These are phyloP conservation scores for Penicillium parvum DNA, from an alignment of 495 filamentous ascomycete species.

Conservation along the genomic window DNA sequence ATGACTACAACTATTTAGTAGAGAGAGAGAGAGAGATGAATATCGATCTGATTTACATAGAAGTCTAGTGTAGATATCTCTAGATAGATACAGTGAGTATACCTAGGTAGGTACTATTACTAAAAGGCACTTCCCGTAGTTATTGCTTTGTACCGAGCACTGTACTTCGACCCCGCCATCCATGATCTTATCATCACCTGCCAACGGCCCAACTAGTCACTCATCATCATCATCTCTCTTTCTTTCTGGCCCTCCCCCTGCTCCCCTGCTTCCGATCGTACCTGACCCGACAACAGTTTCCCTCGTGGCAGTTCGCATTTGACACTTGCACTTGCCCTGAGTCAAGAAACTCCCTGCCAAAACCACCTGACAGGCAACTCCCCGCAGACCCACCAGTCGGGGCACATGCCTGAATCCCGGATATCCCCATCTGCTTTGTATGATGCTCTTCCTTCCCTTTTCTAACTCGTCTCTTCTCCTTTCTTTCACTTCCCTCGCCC, in stretches of 20 bases:
- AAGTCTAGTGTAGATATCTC: no score
- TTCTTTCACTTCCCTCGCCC: conserved; percentile 1
- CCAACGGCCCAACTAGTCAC: no score
- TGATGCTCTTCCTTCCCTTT: not conserved
- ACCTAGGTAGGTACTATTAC: no score
- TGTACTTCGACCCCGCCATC: no score
- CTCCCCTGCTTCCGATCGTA: not conserved
- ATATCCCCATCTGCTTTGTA: conserved; percentile 2
- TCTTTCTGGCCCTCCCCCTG: no score
- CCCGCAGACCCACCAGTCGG: conserved; percentile 7
- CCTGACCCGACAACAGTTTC: not conserved
- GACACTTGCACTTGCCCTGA: conserved; percentile 1
- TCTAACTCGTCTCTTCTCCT: conserved; percentile 3
- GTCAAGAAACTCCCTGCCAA: not conserved
- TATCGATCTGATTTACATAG: no score
- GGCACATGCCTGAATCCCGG: conserved; percentile 7
- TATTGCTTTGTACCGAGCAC: no score
- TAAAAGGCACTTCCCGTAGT: no score
- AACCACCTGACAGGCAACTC: conserved; percentile 7
- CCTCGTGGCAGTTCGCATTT: not conserved
- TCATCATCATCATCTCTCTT: no score
- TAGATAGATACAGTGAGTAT: no score
- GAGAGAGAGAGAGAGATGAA: not conserved
- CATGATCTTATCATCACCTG: no score
- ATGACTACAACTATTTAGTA: not conserved